Evolutionary conservation across 2,329 filamentous ascomycete species (phyloP), one percentile per base, ranked within the genome.

Genomic region (Beauveria sp.): DNA sequence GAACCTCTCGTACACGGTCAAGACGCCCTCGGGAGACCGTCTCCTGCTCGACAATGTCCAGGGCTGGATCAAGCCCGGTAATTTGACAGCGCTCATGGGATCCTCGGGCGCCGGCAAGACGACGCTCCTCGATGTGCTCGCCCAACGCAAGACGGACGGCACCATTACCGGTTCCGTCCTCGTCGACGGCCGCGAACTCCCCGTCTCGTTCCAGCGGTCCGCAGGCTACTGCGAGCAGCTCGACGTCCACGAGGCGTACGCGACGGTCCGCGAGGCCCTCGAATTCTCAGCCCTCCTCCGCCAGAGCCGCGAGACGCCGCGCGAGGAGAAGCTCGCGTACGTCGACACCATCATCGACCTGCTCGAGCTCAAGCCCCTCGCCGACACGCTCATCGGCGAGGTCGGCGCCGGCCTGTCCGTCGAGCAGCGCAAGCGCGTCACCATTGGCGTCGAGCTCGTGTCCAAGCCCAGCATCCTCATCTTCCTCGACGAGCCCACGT

Each of bases 31-130:
- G 1, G 83, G 83, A 3, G 77, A 91, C 81, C 84, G 88, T 9
- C 78, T 83, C 14, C 85, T 96, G 62, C 78, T 96, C 8, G 86
- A 95, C 65, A 83, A 93, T 62, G 88, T 96, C 1, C 85, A 92
- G 66, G 91, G 91, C 3, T 96, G 88, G 85, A 88, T 93, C 61
- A 90, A 91, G 72, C 89, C 90, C 1, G 90, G 90, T 51, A 91
- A 87, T 65, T 74, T 92, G 22, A 90, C 87, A 3, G 90, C 89
- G 5, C 77, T 93, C n/a, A 90, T 93, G 89, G 88, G 90, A 68
- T 85, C 89, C 2, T 89, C 87, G 12, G 90, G 90, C 66, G 91
- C 91, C 18, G 91, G 91, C 57, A 96, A 96, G 74, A 96, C 91
- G 0, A 95, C 91, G 0, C 81, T 96, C 3, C 78, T 96, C 7